Percentiles rank a stretch among this genome's conserved stretches.
Evolutionary conservation across 495 filamentous ascomycete species (phyloP).

Genomic region (Chaetomium tenue): DNA sequence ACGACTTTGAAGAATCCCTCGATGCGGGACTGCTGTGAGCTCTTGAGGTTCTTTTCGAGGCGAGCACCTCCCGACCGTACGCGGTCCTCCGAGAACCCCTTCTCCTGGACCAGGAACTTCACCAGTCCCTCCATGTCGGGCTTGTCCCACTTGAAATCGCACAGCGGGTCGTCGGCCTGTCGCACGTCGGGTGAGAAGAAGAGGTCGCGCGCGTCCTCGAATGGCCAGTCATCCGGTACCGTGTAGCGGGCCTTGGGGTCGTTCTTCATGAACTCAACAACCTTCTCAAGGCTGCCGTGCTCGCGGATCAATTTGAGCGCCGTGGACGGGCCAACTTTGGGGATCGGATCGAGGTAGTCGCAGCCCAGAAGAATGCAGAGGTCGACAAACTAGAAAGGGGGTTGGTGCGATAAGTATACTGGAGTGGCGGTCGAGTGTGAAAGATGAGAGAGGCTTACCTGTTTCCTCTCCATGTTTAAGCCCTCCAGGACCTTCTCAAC

Average conservation of each 20-base stretch:
- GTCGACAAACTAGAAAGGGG: slow-evolving; percentile 74
- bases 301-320: slow-evolving; percentile 92
- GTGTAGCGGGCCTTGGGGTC: slow-evolving; percentile 74
- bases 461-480: slow-evolving; percentile 77
- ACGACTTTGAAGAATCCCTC: slow-evolving; percentile 97
- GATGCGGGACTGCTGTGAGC: slow-evolving; percentile 82
- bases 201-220: slow-evolving; percentile 81
- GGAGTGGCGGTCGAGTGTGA: not conserved
- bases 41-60: slow-evolving; percentile 84
- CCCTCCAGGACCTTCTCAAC: slow-evolving; percentile 79
- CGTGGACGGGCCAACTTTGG: slow-evolving; percentile 86
- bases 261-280: slow-evolving; percentile 73
- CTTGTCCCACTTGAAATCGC: slow-evolving; percentile 96
- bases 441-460: slow-evolving; percentile 49
- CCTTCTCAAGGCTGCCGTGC: slow-evolving; percentile 79
- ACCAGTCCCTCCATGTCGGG: slow-evolving; percentile 87
- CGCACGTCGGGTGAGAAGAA: slow-evolving; percentile 88
- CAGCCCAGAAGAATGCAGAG: slow-evolving; percentile 97
- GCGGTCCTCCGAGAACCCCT: slow-evolving; percentile 93
- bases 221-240: slow-evolving; percentile 92
- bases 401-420: not conserved
- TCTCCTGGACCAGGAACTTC: slow-evolving; percentile 84
- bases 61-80: slow-evolving; percentile 73
- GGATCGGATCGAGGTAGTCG: slow-evolving; percentile 95
- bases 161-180: slow-evolving; percentile 77